Evolutionary conservation across 306 rosid species (phyloP), one percentile per base, ranked within the genome.

Genomic region (Vigna mungo): DNA sequence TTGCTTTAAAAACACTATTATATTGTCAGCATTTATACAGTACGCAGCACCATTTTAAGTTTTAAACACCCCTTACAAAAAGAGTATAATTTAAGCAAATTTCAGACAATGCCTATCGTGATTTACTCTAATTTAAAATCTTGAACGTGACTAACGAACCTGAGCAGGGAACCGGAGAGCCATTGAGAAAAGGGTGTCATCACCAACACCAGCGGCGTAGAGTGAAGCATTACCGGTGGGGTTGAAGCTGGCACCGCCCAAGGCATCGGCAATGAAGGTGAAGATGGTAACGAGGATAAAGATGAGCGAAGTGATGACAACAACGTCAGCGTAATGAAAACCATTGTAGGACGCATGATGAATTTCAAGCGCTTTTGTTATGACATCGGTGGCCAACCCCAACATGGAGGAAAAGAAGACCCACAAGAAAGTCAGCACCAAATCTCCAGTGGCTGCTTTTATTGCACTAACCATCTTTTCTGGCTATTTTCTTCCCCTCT

Each of bases 151-250:
- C 18, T 0, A 27, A 12, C 9, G 34, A 32, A 93, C 98, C 97
- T 93, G 98, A 78, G 98, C 96, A 61, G 98, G 98, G 53, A 93
- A 91, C 23, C 96, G 97, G 15, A 93, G 80, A 70, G 97, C 98
- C 97, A 93, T 91, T 23, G 96, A 84, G 87, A 93, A 36, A 63
- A 93, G 97, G 56, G 92, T 80, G 36, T 92, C 93, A 4, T 90
- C 49, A 74, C 93, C 96, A 32, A 85, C 55, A 20, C 98, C 97
- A 27, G 88, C 98, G 0, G 93, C 97, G 53, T 93, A 93, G 49
- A 84, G 88, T 30, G 96, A 79, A 69, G 97, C 97, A 21, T 87
- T 90, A 13, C 87, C 89, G 7, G 97, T 93, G 78, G 97, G 98
- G 68, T 91, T 93, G 84, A 91, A 93, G 85, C 93, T 93, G 27